phyloP scores from a whole-genome alignment of 2,329 filamentous ascomycete species.

The Dactylonectria macrodidyma region DNA sequence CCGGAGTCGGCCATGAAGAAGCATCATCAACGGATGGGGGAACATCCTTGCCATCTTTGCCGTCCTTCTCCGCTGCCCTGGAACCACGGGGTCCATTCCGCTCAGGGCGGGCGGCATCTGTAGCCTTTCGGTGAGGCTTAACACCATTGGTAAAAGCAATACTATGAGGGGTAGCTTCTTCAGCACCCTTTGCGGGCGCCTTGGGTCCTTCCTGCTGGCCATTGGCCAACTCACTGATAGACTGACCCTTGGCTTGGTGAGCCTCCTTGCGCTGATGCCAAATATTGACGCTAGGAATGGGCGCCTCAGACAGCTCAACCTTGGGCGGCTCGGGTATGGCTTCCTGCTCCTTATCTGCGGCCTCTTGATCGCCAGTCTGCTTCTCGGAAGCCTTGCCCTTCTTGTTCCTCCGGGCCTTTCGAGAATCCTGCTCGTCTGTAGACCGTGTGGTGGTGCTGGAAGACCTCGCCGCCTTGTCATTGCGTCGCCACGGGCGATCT shows the following conservation, averaged over 20 bases:
- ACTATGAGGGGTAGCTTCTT: conserved; percentile 46
- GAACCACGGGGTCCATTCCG: conserved; percentile 64
- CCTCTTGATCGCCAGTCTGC: conserved; percentile 63
- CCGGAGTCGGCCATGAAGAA: conserved; percentile 90
- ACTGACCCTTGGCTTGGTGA: conserved; percentile 67
- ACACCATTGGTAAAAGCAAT: conserved; percentile 52
- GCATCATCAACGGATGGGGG: conserved; percentile 82
- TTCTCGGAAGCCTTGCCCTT: conserved; percentile 66
- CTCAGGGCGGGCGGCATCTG: conserved; percentile 57
- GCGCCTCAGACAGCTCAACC: conserved; percentile 82
- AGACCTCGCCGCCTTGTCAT: conserved; percentile 68
- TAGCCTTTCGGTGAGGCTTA: conserved; percentile 60
- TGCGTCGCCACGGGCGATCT: conserved; percentile 59
- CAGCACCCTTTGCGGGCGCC: conserved; percentile 46
- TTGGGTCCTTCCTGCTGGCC: conserved; percentile 62
- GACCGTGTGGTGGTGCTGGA: conserved; percentile 76
- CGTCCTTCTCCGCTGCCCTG: conserved; percentile 61
- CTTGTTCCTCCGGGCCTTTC: conserved; percentile 71
- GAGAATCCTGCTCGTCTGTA: conserved; percentile 71
- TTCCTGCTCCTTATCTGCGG: conserved; percentile 70
- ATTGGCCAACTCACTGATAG: conserved; percentile 57
- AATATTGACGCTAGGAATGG: conserved; percentile 86
- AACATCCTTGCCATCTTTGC: conserved; percentile 55
- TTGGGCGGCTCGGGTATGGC: conserved; percentile 64
- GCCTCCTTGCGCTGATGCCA: conserved; percentile 87